Conservation (phyloP, 108 stramenopile species). For the Skeletonema grethae region DNA sequence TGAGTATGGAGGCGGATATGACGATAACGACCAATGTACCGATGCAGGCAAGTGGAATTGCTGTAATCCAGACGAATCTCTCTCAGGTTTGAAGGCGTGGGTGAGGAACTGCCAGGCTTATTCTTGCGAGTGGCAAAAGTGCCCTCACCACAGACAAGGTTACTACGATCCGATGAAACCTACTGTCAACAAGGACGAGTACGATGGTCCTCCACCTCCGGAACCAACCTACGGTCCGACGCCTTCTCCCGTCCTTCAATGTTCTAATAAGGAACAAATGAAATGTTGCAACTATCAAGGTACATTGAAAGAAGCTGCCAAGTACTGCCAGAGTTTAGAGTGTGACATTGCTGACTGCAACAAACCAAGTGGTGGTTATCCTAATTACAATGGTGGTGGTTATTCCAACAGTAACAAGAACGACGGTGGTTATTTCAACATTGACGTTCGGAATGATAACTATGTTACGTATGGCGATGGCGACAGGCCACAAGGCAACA, state of each 20-base stretch:
- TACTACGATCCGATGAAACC: neutral
- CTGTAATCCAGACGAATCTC: neutral
- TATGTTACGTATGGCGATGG: too few species aligned
- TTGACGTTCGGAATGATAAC: too few species aligned
- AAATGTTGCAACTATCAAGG: neutral
- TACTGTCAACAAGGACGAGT: neutral
- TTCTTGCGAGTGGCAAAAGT: neutral
- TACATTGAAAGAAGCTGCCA: neutral
- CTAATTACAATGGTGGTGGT: too few species aligned
- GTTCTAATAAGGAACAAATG: neutral
- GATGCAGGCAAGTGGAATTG: neutral
- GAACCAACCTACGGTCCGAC: too few species aligned
- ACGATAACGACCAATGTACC: neutral
- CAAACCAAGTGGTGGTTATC: neutral
- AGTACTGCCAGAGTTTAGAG: neutral
- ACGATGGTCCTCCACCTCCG: too few species aligned
- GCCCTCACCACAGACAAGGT: neutral
- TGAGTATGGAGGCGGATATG: neutral
- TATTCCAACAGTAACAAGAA: too few species aligned
- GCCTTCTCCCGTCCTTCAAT: neutral
- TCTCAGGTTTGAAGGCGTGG: neutral
- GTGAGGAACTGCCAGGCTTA: neutral
- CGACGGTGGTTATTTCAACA: too few species aligned
- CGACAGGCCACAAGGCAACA: too few species aligned
- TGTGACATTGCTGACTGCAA: neutral